Evolutionary conservation across 1,284 basidiomycete species (phyloP), one percentile per base, ranked within the genome.

Genomic region (Pseudozyma sp.): DNA sequence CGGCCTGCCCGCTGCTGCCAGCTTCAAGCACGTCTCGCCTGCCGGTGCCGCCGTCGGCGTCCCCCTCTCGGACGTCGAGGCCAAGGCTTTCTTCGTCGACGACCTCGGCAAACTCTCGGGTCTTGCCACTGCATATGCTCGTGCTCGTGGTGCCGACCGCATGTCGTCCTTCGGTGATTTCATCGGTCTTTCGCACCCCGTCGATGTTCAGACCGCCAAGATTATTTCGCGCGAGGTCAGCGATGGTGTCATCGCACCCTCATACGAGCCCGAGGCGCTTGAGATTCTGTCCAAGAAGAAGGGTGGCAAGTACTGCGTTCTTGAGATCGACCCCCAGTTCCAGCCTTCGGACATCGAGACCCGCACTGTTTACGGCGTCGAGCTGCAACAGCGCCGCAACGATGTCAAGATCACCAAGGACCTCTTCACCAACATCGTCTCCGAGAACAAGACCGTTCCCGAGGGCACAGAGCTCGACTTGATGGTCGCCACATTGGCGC

Each of bases 131-230:
- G 97, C 97, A 1, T 99, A 99, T 82, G 95, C 96, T 42, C 92
- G 97, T 65, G 97, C 96, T 58, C 90, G 97, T 84, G 95, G 94
- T 73, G 97, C 96, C 17, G 97, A 99, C 86, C 91, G 96, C 59
- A 99, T 99, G 96, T 97, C 94, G 2, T 97, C 94, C 6, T 99
- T 99, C 84, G 96, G 96, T 29, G 97, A 99, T 87, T 97, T 99
- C 85, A 96, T 99, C 81, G 96, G 94, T 1, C 89, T 99, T 13
- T 97, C 94, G 29, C 91, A 93, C 57, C 90, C 90, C 37, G 97
- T 94, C 86, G 97, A 99, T 85, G 88, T 94, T 37, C 91, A 93
- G 4, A 99, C 96, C 10, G 96, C 96, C 54, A 91, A 90, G 77
- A 97, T 99, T 85, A 97, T 99, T 85, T 95, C 94, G 17, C 90